Evolutionary conservation across 2,329 filamentous ascomycete genomes (phyloP).

Genomic region (Penicillium sp.): DNA sequence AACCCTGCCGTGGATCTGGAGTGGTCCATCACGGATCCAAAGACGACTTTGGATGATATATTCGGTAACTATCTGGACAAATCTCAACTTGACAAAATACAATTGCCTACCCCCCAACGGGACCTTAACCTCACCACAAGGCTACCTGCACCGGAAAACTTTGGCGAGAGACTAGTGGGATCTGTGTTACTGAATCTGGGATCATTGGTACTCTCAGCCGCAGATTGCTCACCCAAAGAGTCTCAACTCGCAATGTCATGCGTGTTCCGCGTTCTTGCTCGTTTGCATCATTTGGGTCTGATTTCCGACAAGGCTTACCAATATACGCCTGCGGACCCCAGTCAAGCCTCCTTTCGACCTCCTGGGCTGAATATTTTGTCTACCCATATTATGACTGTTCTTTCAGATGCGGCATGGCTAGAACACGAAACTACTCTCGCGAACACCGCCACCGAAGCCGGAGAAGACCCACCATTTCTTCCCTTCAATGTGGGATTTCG

Average conservation of each 20-base stretch:
- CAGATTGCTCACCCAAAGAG: conserved; percentile 39
- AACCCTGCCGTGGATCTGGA: conserved; percentile 12
- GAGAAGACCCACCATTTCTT: conserved; percentile 43
- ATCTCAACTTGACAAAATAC: background rate
- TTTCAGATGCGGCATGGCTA: conserved; percentile 53
- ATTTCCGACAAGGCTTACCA: conserved; percentile 51
- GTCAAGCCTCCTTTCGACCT: conserved; percentile 41
- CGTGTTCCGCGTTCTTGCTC: conserved; percentile 50
- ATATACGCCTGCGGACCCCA: conserved; percentile 33
- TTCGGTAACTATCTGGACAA: conserved; percentile 6
- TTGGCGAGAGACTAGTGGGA: conserved; percentile 35
- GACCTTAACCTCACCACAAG: conserved; percentile 29
- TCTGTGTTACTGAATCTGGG: conserved; percentile 47
- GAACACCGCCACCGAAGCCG: conserved; percentile 40
- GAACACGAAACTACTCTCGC: conserved; percentile 45
- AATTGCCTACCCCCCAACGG: background rate
- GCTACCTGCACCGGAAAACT: conserved; percentile 28
- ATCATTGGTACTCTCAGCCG: conserved; percentile 46
- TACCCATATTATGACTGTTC: conserved; percentile 50
- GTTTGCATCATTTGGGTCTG: conserved; percentile 49
- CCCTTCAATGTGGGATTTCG: conserved; percentile 47
- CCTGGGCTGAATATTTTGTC: conserved; percentile 51
- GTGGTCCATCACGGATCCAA: conserved; percentile 16
- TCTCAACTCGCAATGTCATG: conserved; percentile 48
- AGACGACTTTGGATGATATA: conserved; percentile 36